These are phyloP conservation scores for Hyphodiscus sp. DNA, from an alignment of 2,329 filamentous ascomycete genomes.

Conservation along the genomic window DNA sequence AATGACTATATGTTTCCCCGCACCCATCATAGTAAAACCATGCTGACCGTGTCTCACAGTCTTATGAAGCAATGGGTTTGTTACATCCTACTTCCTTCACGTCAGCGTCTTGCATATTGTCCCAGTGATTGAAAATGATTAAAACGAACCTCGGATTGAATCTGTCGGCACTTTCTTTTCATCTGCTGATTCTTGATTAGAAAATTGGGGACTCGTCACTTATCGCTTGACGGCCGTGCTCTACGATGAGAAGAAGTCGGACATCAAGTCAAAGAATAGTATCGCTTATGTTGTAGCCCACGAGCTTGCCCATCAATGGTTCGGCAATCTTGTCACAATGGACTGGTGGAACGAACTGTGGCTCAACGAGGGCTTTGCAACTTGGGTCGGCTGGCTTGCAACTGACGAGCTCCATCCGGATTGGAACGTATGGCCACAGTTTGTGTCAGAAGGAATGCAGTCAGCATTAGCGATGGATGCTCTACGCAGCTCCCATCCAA, in stretches of 20 bases:
- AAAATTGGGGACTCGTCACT: slow-evolving; percentile 50
- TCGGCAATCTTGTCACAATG: slow-evolving; percentile 92
- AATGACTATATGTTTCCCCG: slow-evolving; percentile 5
- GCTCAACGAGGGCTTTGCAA: slow-evolving; percentile 95
- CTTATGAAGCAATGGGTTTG: slow-evolving; percentile 59
- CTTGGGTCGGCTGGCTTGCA: slow-evolving; percentile 82
- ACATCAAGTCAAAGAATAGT: slow-evolving; percentile 83
- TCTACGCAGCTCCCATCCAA: slow-evolving; percentile 86
- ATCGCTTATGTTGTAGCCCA: slow-evolving; percentile 98
- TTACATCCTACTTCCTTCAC: neutral
- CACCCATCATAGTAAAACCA: neutral
- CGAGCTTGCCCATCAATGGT: slow-evolving; percentile 95
- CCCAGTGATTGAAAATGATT: too few species aligned
- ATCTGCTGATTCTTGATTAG: neutral
- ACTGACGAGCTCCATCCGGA: slow-evolving; percentile 87
- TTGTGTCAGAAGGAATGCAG: slow-evolving; percentile 92
- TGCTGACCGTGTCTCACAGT: slow-evolving; percentile 42
- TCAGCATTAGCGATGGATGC: slow-evolving; percentile 85
- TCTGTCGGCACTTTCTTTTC: neutral
- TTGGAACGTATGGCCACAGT: slow-evolving; percentile 97
- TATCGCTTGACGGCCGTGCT: slow-evolving; percentile 93
- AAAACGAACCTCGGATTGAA: neutral
- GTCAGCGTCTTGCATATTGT: too few species aligned
- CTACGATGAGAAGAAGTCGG: slow-evolving; percentile 90
- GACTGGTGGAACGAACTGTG: slow-evolving; percentile 94